Evolutionary conservation across 495 filamentous ascomycete species (phyloP).

Genomic region (Cercophora scortea): DNA sequence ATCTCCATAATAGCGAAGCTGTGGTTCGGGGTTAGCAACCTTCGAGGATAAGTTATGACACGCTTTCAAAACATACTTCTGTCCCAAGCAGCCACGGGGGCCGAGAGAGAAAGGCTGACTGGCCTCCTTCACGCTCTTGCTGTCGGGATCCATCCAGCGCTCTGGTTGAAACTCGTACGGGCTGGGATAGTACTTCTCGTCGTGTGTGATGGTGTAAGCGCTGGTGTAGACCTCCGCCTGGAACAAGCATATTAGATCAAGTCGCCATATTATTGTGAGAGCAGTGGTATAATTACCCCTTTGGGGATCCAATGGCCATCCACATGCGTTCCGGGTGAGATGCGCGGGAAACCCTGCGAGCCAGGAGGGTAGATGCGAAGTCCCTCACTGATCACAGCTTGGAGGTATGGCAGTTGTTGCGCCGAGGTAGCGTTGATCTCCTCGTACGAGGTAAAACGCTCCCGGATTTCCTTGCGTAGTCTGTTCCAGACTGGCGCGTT

Average conservation of each 20-base stretch:
- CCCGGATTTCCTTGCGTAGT: neutral
- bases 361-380: neutral
- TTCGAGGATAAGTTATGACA: too few species aligned
- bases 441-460: neutral
- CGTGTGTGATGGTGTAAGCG: neutral
- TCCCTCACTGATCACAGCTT: neutral
- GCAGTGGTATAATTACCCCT: neutral
- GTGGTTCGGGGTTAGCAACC: too few species aligned
- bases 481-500: neutral
- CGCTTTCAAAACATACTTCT: neutral
- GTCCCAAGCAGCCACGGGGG: neutral
- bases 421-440: neutral
- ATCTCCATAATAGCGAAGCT: slow-evolving; percentile 2
- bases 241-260: too few species aligned
- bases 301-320: neutral
- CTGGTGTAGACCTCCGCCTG: neutral
- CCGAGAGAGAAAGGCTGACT: slow-evolving; percentile 1
- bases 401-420: neutral
- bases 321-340: neutral
- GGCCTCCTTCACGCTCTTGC: neutral
- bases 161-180: neutral
- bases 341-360: neutral
- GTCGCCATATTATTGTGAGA: neutral
- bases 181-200: neutral
- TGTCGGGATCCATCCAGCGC: neutral